Evolutionary conservation across 2,329 filamentous ascomycete genomes (phyloP).

Genomic region (Zasmidium citrigriseum): DNA sequence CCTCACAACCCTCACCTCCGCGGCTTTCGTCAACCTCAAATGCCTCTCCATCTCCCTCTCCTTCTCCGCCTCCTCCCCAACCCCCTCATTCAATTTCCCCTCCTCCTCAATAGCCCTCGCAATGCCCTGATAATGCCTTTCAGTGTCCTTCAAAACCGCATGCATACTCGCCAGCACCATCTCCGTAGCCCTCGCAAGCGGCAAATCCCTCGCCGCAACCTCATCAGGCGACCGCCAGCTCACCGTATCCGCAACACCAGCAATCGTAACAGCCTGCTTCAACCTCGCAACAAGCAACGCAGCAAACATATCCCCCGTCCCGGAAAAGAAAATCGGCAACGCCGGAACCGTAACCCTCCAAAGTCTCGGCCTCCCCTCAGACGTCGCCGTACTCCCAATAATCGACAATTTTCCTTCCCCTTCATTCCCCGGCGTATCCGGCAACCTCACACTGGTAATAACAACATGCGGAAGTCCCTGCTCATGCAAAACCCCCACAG

Average conservation of each 20-base stretch:
- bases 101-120: conserved; percentile 54
- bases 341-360: conserved; percentile 87
- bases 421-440: conserved; percentile 40
- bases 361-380: conserved; percentile 68
- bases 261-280: conserved; percentile 71
- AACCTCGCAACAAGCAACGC: conserved; percentile 85
- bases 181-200: conserved; percentile 79
- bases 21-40: conserved; percentile 75
- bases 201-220: conserved; percentile 69
- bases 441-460: conserved; percentile 83
- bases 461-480: conserved; percentile 84
- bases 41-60: conserved; percentile 60
- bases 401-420: conserved; percentile 49
- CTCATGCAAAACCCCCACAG: conserved; percentile 73
- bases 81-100: conserved; percentile 47
- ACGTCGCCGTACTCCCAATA: conserved; percentile 73
- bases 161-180: conserved; percentile 94
- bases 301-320: conserved; percentile 98
- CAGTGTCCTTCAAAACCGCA: conserved; percentile 70
- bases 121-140: conserved; percentile 65
- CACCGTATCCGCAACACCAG: conserved; percentile 53
- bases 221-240: conserved; percentile 79
- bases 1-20: conserved; percentile 80
- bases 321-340: conserved; percentile 91
- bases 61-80: conserved; percentile 43